Evolutionary conservation across 202 grass and related monocot genomes (phyloP).

Genomic region (Carex arenaria): DNA sequence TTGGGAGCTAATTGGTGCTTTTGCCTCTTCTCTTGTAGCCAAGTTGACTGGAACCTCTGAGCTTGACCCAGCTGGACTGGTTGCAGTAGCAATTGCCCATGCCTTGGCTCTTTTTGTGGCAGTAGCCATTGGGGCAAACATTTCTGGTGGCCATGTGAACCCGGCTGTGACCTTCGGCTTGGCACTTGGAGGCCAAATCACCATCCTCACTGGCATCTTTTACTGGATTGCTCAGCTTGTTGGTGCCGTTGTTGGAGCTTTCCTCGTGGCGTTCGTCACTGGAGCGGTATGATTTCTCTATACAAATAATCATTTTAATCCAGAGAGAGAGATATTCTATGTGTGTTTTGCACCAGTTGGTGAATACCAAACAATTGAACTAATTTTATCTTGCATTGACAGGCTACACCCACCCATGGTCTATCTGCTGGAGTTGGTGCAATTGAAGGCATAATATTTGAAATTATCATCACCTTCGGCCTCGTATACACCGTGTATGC

Average conservation of each 20-base stretch:
- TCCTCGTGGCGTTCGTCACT: conserved; percentile 46
- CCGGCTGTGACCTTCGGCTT: conserved; percentile 72
- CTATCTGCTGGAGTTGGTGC: conserved; percentile 48
- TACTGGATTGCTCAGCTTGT: conserved; percentile 74
- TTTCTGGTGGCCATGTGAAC: conserved; percentile 71
- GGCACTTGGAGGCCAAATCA: conserved; percentile 65
- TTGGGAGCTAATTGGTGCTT: not conserved
- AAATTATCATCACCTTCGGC: conserved; percentile 63
- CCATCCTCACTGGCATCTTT: conserved; percentile 67
- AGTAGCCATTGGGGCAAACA: conserved; percentile 61
- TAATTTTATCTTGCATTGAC: not conserved
- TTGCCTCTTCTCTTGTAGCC: conserved; percentile 24
- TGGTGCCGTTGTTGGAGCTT: conserved; percentile 51
- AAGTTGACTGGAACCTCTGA: conserved; percentile 39
- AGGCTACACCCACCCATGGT: conserved; percentile 54
- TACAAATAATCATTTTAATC: not conserved
- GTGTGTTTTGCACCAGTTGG: not conserved
- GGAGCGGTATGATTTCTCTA: conserved; percentile 36
- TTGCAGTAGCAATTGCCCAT: conserved; percentile 63
- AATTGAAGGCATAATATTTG: conserved; percentile 55
- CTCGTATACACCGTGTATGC: conserved; percentile 79
- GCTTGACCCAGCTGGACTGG: conserved; percentile 51
- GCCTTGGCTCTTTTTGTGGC: conserved; percentile 58
- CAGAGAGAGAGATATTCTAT: not conserved
- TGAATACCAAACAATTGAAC: not conserved